Conservation (phyloP, 2,329 filamentous ascomycete species). For the Kalmusia sp. region DNA sequence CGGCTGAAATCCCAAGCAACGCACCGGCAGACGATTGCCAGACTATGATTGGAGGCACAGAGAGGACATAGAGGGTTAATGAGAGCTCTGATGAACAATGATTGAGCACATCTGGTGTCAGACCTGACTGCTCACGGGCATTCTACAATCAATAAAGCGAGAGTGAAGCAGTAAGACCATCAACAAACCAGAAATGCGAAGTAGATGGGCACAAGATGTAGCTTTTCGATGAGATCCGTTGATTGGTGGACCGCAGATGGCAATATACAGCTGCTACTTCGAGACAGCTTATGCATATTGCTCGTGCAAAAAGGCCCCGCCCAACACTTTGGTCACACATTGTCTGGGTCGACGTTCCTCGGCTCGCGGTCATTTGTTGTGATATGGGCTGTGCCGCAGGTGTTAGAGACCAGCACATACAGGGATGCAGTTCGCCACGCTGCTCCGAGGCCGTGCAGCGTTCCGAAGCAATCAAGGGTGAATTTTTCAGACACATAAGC, state of each 20-base stretch:
- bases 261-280: constrained; percentile 20
- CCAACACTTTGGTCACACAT: background rate
- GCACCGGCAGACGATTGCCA: too few relatives aligned
- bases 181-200: constrained; percentile 8
- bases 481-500: background rate
- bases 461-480: constrained; percentile 7
- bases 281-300: constrained; percentile 26
- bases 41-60: too few relatives aligned
- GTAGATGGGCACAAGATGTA: constrained; percentile 16
- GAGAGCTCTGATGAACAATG: too few relatives aligned
- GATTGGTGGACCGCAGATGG: constrained; percentile 22
- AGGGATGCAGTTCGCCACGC: constrained; percentile 10
- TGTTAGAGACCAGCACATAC: background rate
- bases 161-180: constrained; percentile 11
- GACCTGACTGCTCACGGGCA: too few relatives aligned
- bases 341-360: background rate
- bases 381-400: background rate
- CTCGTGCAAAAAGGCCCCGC: constrained; percentile 15
- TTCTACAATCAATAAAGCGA: background rate
- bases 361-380: constrained; percentile 1
- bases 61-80: too few relatives aligned
- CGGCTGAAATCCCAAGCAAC: too few relatives aligned
- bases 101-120: too few relatives aligned
- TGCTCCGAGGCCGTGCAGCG: constrained; percentile 6
- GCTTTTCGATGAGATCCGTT: constrained; percentile 1